These are phyloP conservation scores for Penicillium carneum DNA, from an alignment of 2,329 filamentous ascomycete genomes.

Conservation along the genomic window DNA sequence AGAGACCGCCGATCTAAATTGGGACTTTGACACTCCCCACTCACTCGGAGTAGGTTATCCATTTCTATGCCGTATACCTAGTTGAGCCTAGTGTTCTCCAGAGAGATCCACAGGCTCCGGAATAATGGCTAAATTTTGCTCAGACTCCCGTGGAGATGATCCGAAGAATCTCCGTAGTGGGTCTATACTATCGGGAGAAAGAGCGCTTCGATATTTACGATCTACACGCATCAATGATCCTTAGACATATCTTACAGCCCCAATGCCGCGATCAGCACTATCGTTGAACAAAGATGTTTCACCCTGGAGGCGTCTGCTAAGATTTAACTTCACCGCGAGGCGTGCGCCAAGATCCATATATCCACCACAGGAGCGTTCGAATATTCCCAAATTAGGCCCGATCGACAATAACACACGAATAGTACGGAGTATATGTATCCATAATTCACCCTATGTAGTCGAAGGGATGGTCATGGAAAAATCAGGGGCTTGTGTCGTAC, in stretches of 20 bases:
- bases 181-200: not conserved
- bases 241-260: not conserved
- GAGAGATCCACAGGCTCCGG: not conserved
- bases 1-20: conserved; percentile 22
- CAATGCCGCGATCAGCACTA: conserved; percentile 22
- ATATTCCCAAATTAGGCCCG: conserved; percentile 3
- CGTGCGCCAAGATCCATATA: not conserved
- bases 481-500: not conserved
- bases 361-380: not conserved
- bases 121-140: not conserved
- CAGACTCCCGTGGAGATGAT: not conserved
- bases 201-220: conserved; percentile 9
- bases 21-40: conserved; percentile 15
- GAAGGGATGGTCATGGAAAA: not conserved
- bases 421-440: not conserved
- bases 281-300: conserved; percentile 1
- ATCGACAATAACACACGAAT: conserved; percentile 7
- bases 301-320: not conserved
- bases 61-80: not conserved
- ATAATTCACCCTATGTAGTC: not conserved
- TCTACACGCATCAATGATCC: too few species aligned
- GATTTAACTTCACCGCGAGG: not conserved
- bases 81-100: not conserved
- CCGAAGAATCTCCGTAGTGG: not conserved
- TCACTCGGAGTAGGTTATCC: conserved; percentile 6